Percentiles rank a stretch among this genome's conserved stretches.
Evolutionary conservation across 1,139 yeast species (phyloP).

Genomic region (Torulaspora pretoriensis): DNA sequence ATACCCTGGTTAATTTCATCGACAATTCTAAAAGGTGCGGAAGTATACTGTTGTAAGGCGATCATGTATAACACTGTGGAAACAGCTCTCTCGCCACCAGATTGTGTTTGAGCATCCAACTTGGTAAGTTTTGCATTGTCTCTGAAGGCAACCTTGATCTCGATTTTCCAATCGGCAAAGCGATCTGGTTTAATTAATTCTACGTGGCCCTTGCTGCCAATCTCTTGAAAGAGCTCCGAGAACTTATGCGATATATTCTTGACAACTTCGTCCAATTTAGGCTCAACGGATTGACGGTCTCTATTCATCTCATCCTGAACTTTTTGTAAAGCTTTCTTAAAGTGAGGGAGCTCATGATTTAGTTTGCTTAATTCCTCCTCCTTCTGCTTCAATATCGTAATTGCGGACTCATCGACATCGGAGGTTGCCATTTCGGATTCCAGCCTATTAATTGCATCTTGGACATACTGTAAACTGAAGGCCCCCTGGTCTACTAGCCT

Average conservation of each 20-base stretch:
- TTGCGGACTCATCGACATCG: slow-evolving; percentile 42
- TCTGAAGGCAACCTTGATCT: slow-evolving; percentile 81
- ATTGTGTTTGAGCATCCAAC: slow-evolving; percentile 81
- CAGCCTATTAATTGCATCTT: slow-evolving; percentile 37
- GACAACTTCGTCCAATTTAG: slow-evolving; percentile 50
- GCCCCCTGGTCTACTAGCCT: slow-evolving; percentile 42
- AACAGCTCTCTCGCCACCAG: slow-evolving; percentile 97
- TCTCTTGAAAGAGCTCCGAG: slow-evolving; percentile 58
- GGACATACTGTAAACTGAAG: slow-evolving; percentile 42
- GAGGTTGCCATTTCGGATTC: slow-evolving; percentile 38
- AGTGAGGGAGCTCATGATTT: slow-evolving; percentile 31
- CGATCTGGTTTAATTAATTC: slow-evolving; percentile 50
- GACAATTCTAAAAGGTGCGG: slow-evolving; percentile 89
- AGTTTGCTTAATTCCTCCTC: slow-evolving; percentile 29
- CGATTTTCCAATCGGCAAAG: slow-evolving; percentile 76
- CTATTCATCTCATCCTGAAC: slow-evolving; percentile 41
- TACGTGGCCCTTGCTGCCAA: slow-evolving; percentile 85
- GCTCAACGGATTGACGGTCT: slow-evolving; percentile 53
- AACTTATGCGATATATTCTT: slow-evolving; percentile 57
- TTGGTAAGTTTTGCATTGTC: slow-evolving; percentile 64
- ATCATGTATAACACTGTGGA: slow-evolving; percentile 87
- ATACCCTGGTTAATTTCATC: slow-evolving; percentile 99
- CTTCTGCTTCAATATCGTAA: slow-evolving; percentile 39
- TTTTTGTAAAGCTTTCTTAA: slow-evolving; percentile 31
- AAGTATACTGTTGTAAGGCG: slow-evolving; percentile 85